phyloP scores from a whole-genome alignment of 352 stramenopile species.

The Pythium diclinum region DNA sequence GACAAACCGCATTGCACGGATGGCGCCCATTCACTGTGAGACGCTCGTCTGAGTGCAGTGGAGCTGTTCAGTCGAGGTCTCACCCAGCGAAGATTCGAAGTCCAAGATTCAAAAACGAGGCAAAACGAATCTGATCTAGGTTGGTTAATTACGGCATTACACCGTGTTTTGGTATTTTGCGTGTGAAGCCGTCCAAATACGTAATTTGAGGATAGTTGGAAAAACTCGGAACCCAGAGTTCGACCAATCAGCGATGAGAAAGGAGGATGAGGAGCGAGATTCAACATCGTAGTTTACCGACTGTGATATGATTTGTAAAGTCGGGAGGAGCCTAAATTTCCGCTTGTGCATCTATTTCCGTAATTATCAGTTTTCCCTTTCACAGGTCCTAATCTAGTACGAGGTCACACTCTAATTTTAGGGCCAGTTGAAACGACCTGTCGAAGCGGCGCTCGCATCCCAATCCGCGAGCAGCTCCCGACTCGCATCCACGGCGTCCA shows the following conservation, averaged over 20 bases:
- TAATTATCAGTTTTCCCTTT: neutral
- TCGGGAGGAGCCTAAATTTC: neutral
- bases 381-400: neutral
- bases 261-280: neutral
- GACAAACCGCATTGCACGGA: neutral
- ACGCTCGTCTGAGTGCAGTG: neutral
- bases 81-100: conserved; percentile 5
- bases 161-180: neutral
- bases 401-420: neutral
- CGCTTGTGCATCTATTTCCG: neutral
- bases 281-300: neutral
- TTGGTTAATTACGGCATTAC: neutral
- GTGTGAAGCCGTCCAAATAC: no score
- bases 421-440: neutral
- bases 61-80: neutral
- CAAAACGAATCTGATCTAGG: neutral
- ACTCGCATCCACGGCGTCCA: neutral
- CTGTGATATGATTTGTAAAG: neutral
- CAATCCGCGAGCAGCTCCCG: neutral
- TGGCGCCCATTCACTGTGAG: neutral
- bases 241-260: neutral
- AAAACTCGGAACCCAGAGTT: neutral
- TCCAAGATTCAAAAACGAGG: neutral
- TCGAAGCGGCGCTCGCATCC: neutral
- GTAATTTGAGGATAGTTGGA: no score